Percentiles rank a stretch among this genome's conserved stretches.
These are phyloP conservation scores for Fusarium virguliforme DNA, from an alignment of 2,329 filamentous ascomycete genomes.

Conservation along the genomic window DNA sequence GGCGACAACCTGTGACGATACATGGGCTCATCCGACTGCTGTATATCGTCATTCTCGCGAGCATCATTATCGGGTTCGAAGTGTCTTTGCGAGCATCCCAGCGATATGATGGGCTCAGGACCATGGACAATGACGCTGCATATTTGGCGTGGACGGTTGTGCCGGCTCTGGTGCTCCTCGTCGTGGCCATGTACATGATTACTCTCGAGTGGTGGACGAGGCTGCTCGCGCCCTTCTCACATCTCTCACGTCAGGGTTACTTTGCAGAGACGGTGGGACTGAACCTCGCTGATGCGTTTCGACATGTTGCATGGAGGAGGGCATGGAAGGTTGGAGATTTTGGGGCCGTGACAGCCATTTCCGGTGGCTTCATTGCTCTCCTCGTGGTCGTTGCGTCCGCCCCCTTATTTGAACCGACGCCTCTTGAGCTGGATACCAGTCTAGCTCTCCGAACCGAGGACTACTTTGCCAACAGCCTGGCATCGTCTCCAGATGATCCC, in stretches of 20 bases:
- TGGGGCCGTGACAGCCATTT: conserved; percentile 50
- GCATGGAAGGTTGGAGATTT: conserved; percentile 50
- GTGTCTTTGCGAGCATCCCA: conserved; percentile 54
- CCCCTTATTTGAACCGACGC: conserved; percentile 54
- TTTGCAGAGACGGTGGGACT: conserved; percentile 53
- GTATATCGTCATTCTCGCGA: conserved; percentile 49
- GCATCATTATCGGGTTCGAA: conserved; percentile 56
- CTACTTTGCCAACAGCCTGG: conserved; percentile 52
- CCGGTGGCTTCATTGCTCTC: conserved; percentile 50
- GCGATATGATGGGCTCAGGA: conserved; percentile 51
- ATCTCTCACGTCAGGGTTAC: conserved; percentile 49
- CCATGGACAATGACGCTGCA: conserved; percentile 49
- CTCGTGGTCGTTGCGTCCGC: conserved; percentile 55
- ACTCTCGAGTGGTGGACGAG: conserved; percentile 54
- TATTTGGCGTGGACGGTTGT: conserved; percentile 58
- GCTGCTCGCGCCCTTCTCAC: conserved; percentile 54
- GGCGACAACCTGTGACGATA: conserved; percentile 53
- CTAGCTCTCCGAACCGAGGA: conserved; percentile 51
- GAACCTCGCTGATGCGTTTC: conserved; percentile 55
- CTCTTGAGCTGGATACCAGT: conserved; percentile 43
- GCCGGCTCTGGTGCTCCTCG: conserved; percentile 52
- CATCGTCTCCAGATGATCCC: conserved; percentile 45
- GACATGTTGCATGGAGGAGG: conserved; percentile 49
- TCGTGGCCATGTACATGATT: conserved; percentile 53
- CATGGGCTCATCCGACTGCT: conserved; percentile 51